Percentiles rank a stretch among this genome's conserved stretches.
Evolutionary conservation across 2,329 filamentous ascomycete genomes (phyloP).

Genomic region (Metarhizium rileyi): DNA sequence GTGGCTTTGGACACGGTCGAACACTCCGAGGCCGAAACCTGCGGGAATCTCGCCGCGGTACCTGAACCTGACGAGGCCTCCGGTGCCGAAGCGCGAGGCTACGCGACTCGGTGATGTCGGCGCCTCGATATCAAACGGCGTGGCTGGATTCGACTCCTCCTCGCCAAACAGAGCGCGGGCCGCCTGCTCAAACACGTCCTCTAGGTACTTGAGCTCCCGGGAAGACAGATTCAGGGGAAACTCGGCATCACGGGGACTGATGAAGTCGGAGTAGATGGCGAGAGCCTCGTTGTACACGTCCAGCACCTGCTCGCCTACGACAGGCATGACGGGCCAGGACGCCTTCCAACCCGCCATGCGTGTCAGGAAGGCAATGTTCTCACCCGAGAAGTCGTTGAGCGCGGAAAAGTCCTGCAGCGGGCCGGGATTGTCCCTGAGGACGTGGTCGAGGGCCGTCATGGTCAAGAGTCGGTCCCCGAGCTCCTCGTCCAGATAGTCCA

Average conservation of each 20-base stretch:
- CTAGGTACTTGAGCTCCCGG: slow-evolving; percentile 37
- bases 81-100: not conserved
- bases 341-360: slow-evolving; percentile 44
- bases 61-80: not conserved
- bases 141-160: slow-evolving; percentile 22
- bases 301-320: slow-evolving; percentile 11
- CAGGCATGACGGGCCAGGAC: slow-evolving; percentile 10
- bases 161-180: slow-evolving; percentile 32
- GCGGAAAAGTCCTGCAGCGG: slow-evolving; percentile 56
- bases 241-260: slow-evolving; percentile 47
- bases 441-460: slow-evolving; percentile 51
- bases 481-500: slow-evolving; percentile 7
- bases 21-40: slow-evolving; percentile 39
- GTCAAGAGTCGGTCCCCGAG: slow-evolving; percentile 37
- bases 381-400: slow-evolving; percentile 55
- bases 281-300: slow-evolving; percentile 48
- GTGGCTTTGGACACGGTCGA: slow-evolving; percentile 45
- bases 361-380: slow-evolving; percentile 58
- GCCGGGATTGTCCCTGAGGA: slow-evolving; percentile 45
- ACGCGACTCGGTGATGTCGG: not conserved
- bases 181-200: slow-evolving; percentile 42
- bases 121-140: slow-evolving; percentile 24
- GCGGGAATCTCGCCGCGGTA: slow-evolving; percentile 34
- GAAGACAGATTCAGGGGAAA: slow-evolving; percentile 56
- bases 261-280: slow-evolving; percentile 49